Conservation (phyloP, 495 filamentous ascomycete species). For the Aspergillus diversus region DNA sequence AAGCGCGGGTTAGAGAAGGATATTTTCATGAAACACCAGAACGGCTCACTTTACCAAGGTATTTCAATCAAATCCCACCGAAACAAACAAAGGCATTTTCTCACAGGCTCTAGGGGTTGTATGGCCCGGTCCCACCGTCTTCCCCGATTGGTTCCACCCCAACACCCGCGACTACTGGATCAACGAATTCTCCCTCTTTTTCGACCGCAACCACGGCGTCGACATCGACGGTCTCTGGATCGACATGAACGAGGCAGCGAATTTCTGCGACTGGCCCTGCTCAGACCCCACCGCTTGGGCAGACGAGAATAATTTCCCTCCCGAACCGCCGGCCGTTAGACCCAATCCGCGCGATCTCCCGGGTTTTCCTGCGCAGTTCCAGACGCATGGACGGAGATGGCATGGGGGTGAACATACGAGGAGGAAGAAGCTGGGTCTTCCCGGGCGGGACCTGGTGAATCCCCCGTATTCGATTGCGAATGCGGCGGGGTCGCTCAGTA, state of each 20-base stretch:
- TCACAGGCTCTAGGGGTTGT: constrained; percentile 56
- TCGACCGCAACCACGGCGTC: constrained; percentile 64
- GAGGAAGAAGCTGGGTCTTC: constrained; percentile 52
- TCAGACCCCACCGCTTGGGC: constrained; percentile 59
- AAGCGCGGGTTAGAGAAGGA: constrained; percentile 62
- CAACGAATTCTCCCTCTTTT: constrained; percentile 71
- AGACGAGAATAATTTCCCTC: constrained; percentile 62
- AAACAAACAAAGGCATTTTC: constrained; percentile 13
- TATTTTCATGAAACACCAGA: constrained; percentile 65
- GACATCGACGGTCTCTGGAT: constrained; percentile 90
- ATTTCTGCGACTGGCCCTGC: constrained; percentile 78
- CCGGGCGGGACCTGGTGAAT: constrained; percentile 66
- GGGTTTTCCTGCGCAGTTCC: constrained; percentile 73
- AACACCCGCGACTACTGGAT: constrained; percentile 74
- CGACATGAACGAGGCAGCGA: constrained; percentile 79
- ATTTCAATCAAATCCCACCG: not conserved
- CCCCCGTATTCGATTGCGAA: constrained; percentile 80
- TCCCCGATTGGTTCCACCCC: constrained; percentile 83
- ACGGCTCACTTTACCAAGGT: constrained; percentile 73
- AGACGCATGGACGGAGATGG: constrained; percentile 48
- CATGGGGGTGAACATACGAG: constrained; percentile 13
- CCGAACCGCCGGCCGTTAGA: constrained; percentile 65
- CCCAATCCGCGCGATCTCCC: constrained; percentile 63
- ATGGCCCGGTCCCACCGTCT: constrained; percentile 82
- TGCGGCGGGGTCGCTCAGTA: constrained; percentile 68